These are phyloP conservation scores for Monosporascus sp. DNA, from an alignment of 2,329 filamentous ascomycete species.

Conservation along the genomic window DNA sequence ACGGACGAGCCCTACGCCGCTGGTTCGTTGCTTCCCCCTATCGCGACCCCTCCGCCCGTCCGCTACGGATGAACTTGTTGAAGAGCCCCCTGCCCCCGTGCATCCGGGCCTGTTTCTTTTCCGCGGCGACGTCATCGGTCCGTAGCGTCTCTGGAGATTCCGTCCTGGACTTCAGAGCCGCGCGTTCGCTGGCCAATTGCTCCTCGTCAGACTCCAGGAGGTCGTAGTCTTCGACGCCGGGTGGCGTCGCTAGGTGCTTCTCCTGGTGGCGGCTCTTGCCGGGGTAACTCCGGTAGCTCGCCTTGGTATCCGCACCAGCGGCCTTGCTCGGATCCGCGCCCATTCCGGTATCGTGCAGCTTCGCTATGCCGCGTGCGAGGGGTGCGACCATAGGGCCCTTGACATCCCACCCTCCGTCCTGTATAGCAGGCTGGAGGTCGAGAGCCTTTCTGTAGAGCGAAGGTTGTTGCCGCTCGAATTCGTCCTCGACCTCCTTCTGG, in stretches of 20 bases:
- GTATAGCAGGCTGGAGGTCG: conserved; percentile 21
- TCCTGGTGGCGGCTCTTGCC: neutral
- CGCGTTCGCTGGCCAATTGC: conserved; percentile 5
- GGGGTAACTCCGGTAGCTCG: neutral
- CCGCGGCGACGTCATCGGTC: conserved; percentile 3
- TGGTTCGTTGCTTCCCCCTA: neutral
- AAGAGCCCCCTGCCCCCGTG: conserved; percentile 14
- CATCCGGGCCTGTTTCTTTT: conserved; percentile 13
- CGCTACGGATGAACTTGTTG: conserved; percentile 19
- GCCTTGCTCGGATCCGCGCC: neutral
- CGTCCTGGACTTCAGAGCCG: conserved; percentile 6
- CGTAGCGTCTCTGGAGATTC: neutral
- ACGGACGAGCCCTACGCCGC: neutral
- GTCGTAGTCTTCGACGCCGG: conserved; percentile 16
- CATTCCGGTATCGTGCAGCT: conserved; percentile 31
- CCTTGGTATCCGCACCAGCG: conserved; percentile 1
- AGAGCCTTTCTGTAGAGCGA: conserved; percentile 40
- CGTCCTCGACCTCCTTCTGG: conserved; percentile 43
- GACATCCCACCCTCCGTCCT: conserved; percentile 34
- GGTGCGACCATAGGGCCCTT: conserved; percentile 44
- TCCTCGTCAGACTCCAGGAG: conserved; percentile 21
- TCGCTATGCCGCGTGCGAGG: conserved; percentile 40
- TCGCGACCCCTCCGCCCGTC: conserved; percentile 15
- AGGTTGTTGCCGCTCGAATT: conserved; percentile 41
- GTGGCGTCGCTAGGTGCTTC: conserved; percentile 4